These are phyloP conservation scores for Hypoxylon subgilvum DNA, from an alignment of 495 filamentous ascomycete species.

Conservation along the genomic window DNA sequence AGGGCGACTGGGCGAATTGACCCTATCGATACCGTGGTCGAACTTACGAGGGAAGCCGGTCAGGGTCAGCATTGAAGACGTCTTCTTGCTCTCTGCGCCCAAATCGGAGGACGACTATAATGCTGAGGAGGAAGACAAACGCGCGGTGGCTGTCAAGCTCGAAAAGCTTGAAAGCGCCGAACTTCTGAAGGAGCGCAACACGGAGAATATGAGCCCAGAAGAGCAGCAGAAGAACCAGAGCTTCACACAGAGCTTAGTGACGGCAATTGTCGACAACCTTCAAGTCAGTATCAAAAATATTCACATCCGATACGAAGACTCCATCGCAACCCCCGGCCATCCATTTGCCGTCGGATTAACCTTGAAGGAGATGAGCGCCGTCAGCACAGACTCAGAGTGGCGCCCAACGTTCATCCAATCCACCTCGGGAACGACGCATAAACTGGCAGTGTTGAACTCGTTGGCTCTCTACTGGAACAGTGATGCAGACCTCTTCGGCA, in stretches of 20 bases:
- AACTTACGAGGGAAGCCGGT: conserved; percentile 93
- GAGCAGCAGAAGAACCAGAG: conserved; percentile 95
- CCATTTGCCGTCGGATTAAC: conserved; percentile 92
- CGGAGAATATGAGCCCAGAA: conserved; percentile 89
- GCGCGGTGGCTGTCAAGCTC: conserved; percentile 87
- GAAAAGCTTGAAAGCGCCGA: conserved; percentile 97
- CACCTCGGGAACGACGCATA: conserved; percentile 80
- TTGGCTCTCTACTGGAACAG: conserved; percentile 98
- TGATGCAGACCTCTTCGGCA: conserved; percentile 79
- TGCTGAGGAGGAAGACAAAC: conserved; percentile 86
- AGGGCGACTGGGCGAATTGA: conserved; percentile 89
- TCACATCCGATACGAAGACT: conserved; percentile 95
- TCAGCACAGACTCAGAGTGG: conserved; percentile 94
- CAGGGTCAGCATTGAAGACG: conserved; percentile 93
- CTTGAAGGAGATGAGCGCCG: conserved; percentile 90
- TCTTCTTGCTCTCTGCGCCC: conserved; percentile 89
- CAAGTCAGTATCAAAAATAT: conserved; percentile 98
- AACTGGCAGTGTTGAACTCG: conserved; percentile 84
- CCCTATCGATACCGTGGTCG: conserved; percentile 92
- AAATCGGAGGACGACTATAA: conserved; percentile 94
- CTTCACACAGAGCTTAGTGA: conserved; percentile 91
- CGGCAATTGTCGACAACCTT: conserved; percentile 96
- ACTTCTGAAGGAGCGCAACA: conserved; percentile 83
- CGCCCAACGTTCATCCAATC: conserved; percentile 92
- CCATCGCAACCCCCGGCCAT: conserved; percentile 92